Percentiles rank a stretch among this genome's conserved stretches.
These are phyloP conservation scores for Bidens hawaiensis DNA, from an alignment of 140 eudicot genomes.

Conservation along the genomic window DNA sequence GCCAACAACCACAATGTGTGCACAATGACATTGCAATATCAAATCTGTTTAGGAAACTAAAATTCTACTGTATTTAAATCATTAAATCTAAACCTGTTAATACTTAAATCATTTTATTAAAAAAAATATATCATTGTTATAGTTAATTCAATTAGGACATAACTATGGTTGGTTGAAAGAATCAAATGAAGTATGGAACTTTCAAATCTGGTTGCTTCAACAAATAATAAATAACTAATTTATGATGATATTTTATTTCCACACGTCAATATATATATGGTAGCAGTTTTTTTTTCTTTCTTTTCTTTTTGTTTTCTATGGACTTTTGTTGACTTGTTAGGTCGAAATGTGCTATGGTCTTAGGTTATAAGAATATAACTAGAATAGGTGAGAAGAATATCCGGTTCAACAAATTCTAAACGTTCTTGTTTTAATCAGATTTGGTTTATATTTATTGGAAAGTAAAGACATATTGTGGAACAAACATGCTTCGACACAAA, in stretches of 20 bases:
- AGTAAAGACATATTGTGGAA: too few species aligned
- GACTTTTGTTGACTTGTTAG: neutral
- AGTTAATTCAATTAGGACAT: neutral
- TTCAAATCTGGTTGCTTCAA: slow-evolving; percentile 6
- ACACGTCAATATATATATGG: neutral
- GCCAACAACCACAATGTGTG: too few species aligned
- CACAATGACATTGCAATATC: too few species aligned
- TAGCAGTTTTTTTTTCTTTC: neutral
- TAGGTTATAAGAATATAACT: neutral
- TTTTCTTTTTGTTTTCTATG: neutral
- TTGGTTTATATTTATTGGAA: too few species aligned
- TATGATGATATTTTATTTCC: neutral
- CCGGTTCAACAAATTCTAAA: too few species aligned
- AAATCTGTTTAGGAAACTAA: too few species aligned
- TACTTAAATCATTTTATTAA: too few species aligned
- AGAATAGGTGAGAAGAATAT: neutral
- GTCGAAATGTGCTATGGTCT: too few species aligned
- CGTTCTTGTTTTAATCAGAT: too few species aligned
- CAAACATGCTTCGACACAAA: too few species aligned
- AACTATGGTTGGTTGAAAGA: neutral
- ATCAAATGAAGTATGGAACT: neutral
- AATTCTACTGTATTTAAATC: too few species aligned
- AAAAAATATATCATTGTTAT: neutral
- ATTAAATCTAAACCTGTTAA: too few species aligned
- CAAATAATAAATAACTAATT: neutral